Evolutionary conservation across 768 basidiomycete genomes (phyloP).

Genomic region (Rhizopogon rudus): DNA sequence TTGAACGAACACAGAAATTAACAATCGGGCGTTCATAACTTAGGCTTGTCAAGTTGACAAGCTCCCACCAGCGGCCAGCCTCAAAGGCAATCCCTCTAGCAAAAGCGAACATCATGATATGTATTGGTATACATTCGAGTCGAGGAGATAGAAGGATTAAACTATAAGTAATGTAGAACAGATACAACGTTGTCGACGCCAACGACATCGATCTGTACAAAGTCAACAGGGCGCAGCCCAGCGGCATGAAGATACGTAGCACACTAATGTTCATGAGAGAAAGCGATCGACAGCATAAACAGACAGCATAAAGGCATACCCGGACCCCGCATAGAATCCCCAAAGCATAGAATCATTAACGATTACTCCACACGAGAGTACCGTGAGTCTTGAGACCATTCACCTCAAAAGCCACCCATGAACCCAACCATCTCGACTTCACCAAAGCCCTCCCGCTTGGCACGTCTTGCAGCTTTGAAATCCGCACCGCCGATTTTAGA

Average conservation of each 20-base stretch:
- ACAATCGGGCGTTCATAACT: too few species aligned
- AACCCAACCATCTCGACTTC: conserved; percentile 29
- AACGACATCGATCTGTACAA: not conserved
- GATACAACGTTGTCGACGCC: not conserved
- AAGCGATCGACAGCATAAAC: not conserved
- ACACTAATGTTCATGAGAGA: not conserved
- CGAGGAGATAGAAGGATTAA: not conserved
- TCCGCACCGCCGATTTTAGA: conserved; percentile 23
- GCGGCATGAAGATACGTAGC: not conserved
- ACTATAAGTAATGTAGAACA: not conserved
- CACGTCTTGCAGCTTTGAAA: conserved; percentile 23
- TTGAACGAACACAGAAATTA: too few species aligned
- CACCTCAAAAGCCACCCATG: conserved; percentile 3
- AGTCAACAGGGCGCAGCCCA: not conserved
- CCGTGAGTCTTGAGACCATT: too few species aligned
- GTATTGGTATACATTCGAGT: not conserved
- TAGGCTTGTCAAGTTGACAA: too few species aligned
- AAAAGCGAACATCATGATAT: not conserved
- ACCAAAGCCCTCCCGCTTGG: conserved; percentile 21
- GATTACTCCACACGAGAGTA: not conserved
- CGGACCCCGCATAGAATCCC: not conserved
- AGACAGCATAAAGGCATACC: not conserved
- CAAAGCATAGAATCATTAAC: not conserved
- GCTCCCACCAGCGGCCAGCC: too few species aligned
- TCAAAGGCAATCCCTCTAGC: not conserved